Evolutionary conservation across 2,329 filamentous ascomycete genomes (phyloP).

Genomic region (Nothophaeocryptopus gaeumannii): DNA sequence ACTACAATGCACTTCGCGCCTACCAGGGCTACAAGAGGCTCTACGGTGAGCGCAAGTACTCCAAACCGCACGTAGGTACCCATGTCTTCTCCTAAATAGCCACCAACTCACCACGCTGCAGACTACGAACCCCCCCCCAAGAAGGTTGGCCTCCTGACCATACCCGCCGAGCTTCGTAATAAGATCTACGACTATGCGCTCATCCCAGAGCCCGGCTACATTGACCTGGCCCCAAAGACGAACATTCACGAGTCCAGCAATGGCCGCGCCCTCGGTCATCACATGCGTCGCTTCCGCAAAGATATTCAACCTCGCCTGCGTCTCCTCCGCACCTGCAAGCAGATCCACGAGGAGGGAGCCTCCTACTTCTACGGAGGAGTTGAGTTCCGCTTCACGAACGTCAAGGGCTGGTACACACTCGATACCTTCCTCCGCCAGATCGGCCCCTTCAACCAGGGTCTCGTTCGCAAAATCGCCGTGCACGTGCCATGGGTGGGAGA

Average conservation of each 20-base stretch:
- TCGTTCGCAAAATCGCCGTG: slow-evolving; percentile 3
- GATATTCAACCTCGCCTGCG: not conserved
- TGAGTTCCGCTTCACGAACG: slow-evolving; percentile 37
- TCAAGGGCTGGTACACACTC: slow-evolving; percentile 4
- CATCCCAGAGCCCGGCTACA: not conserved
- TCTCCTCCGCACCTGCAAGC: slow-evolving; percentile 16
- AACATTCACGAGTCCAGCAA: not conserved
- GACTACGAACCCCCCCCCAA: not conserved
- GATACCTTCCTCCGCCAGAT: slow-evolving; percentile 5
- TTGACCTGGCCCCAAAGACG: not conserved
- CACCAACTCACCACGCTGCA: not conserved
- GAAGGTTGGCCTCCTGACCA: not conserved
- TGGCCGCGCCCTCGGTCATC: not conserved
- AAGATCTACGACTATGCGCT: slow-evolving; percentile 6
- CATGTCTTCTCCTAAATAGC: not conserved
- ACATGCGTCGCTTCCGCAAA: not conserved
- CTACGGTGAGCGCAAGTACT: slow-evolving; percentile 1
- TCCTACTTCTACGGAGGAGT: slow-evolving; percentile 46
- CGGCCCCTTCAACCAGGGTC: not conserved
- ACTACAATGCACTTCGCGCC: not conserved
- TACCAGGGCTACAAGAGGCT: not conserved
- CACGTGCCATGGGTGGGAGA: slow-evolving; percentile 5
- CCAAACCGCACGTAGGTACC: not conserved
- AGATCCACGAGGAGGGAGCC: slow-evolving; percentile 39
- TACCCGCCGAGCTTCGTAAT: slow-evolving; percentile 6